phyloP scores from a whole-genome alignment of 2,329 filamentous ascomycete species.

The Fonsecaea erecta region DNA sequence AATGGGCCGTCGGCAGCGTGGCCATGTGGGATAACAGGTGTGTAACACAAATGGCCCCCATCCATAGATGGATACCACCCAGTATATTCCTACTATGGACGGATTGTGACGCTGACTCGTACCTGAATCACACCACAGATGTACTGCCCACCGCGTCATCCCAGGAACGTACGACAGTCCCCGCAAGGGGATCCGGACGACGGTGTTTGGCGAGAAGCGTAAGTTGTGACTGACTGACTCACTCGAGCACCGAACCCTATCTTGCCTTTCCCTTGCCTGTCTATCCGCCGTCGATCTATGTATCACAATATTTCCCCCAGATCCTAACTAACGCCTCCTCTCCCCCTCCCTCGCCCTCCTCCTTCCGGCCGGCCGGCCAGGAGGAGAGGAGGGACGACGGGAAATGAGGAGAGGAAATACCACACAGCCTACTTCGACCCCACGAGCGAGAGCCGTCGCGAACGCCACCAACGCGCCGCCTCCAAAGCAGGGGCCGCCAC shows the following conservation, averaged over 20 bases:
- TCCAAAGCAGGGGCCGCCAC: too few species aligned
- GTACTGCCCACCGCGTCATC: slow-evolving; percentile 50
- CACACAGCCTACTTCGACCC: slow-evolving; percentile 32
- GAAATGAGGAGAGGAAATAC: too few species aligned
- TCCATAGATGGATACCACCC: background rate
- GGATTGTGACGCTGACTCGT: background rate
- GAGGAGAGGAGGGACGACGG: background rate
- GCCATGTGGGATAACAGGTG: slow-evolving; percentile 57
- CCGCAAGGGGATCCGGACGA: slow-evolving; percentile 49
- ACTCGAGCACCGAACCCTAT: background rate
- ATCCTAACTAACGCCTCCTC: background rate
- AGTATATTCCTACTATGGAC: background rate
- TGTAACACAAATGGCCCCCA: too few species aligned
- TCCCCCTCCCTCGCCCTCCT: background rate
- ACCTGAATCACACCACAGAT: slow-evolving; percentile 34
- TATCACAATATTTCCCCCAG: background rate
- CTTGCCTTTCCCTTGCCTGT: too few species aligned
- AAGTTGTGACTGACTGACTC: background rate
- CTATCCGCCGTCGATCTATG: too few species aligned
- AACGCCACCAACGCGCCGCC: slow-evolving; percentile 2
- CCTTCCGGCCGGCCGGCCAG: too few species aligned
- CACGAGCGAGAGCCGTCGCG: slow-evolving; percentile 34
- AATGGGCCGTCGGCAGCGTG: slow-evolving; percentile 56
- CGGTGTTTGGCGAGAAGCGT: slow-evolving; percentile 52
- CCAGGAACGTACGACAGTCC: slow-evolving; percentile 48